Evolutionary conservation across 2,329 filamentous ascomycete genomes (phyloP).

Genomic region (Fusarium sublunatum): DNA sequence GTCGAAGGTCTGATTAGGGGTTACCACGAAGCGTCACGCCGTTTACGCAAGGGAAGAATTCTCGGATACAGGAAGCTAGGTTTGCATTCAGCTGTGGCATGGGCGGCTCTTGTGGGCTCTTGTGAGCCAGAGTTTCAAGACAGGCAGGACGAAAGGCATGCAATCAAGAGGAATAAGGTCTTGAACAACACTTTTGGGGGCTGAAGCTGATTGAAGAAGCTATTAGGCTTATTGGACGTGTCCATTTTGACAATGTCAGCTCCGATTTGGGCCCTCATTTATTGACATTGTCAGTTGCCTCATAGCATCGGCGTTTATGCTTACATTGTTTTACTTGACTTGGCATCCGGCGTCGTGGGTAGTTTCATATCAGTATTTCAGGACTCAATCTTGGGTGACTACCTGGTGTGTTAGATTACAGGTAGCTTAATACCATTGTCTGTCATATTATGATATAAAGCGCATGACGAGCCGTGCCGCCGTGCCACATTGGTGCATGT

Average conservation of each 20-base stretch:
- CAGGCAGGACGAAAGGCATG: constrained; percentile 22
- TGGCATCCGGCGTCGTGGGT: constrained; percentile 1
- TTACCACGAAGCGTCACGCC: constrained; percentile 28
- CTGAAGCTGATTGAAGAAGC: constrained; percentile 23
- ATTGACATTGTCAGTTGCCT: constrained; percentile 29
- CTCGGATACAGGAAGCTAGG: constrained; percentile 17
- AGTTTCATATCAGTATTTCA: not conserved
- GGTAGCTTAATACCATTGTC: constrained; percentile 4
- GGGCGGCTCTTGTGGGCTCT: constrained; percentile 38
- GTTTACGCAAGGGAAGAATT: constrained; percentile 22
- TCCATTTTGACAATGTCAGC: not conserved
- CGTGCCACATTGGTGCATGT: constrained; percentile 24
- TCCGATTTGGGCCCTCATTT: constrained; percentile 10
- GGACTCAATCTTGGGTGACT: not conserved
- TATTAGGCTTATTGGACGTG: constrained; percentile 4
- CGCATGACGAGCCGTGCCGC: constrained; percentile 30
- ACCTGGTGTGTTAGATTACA: not conserved
- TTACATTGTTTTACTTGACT: constrained; percentile 4
- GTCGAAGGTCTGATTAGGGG: constrained; percentile 4
- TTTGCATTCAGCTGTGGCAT: constrained; percentile 24
- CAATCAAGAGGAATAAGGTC: constrained; percentile 6
- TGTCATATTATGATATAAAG: constrained; percentile 8
- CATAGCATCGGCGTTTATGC: constrained; percentile 46
- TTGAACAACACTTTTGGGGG: not conserved
- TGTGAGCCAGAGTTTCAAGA: constrained; percentile 24